Evolutionary conservation across 2,329 filamentous ascomycete genomes (phyloP).

Genomic region (Paracorniculantispora psalliotae): DNA sequence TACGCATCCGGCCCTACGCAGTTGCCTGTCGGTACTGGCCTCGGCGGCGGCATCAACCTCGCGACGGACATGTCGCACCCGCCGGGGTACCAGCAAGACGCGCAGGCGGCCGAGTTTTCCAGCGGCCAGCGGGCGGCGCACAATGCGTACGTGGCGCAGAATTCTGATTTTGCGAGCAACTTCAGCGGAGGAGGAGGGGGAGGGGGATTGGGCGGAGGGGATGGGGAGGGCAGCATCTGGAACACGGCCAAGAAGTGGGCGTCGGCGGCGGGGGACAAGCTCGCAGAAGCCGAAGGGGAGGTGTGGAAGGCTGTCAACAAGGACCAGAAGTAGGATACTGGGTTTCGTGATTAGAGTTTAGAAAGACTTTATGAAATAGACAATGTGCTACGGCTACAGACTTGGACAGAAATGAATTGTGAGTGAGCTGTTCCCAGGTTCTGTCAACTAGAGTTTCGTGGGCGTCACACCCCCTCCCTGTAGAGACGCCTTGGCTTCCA

Average conservation of each 20-base stretch:
- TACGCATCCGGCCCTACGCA: constrained; percentile 3
- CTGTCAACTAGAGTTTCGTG: too few relatives aligned
- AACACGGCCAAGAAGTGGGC: constrained; percentile 41
- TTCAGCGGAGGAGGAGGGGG: constrained; percentile 23
- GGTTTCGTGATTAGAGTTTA: neutral
- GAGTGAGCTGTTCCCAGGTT: too few relatives aligned
- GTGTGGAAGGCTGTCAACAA: constrained; percentile 62
- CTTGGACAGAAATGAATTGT: too few relatives aligned
- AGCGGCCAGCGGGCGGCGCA: constrained; percentile 42
- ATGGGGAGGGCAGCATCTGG: constrained; percentile 42
- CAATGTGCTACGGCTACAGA: neutral
- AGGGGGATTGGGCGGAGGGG: constrained; percentile 36
- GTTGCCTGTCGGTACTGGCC: constrained; percentile 15
- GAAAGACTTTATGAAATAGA: neutral
- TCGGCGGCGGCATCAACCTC: constrained; percentile 17
- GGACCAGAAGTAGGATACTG: constrained; percentile 31
- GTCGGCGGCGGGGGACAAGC: constrained; percentile 49
- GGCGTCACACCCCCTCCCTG: too few relatives aligned
- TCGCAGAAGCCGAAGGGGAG: constrained; percentile 55
- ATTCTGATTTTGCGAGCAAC: constrained; percentile 15
- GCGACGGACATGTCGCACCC: constrained; percentile 38
- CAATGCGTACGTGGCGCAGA: constrained; percentile 27
- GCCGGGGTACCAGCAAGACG: constrained; percentile 54
- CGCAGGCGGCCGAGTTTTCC: constrained; percentile 46
- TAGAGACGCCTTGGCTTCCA: too few relatives aligned